Evolutionary conservation across 345 rosid genomes (phyloP).

Genomic region (Citrus medica): DNA sequence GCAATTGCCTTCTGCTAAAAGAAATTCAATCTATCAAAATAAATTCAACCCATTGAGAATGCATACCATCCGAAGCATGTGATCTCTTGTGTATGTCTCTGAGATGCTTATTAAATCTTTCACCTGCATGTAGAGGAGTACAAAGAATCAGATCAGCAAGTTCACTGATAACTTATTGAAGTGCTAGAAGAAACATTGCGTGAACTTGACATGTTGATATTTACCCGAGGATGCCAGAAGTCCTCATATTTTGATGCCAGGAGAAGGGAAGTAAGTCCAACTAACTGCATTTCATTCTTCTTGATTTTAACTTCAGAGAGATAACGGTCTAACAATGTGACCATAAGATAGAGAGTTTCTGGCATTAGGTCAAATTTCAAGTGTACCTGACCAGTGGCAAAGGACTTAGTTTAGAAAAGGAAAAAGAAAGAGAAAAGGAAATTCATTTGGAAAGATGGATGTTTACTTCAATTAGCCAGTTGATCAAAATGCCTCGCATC

Average conservation of each 20-base stretch:
- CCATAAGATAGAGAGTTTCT: constrained; percentile 91
- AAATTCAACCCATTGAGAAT: background rate
- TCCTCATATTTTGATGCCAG: constrained; percentile 96
- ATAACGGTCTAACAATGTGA: constrained; percentile 65
- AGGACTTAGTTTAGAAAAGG: constrained; percentile 8
- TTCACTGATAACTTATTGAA: background rate
- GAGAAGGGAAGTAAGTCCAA: constrained; percentile 83
- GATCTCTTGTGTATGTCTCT: constrained; percentile 73
- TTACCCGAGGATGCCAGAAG: constrained; percentile 96
- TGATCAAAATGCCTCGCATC: constrained; percentile 85
- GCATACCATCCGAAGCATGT: constrained; percentile 71
- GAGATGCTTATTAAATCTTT: constrained; percentile 86
- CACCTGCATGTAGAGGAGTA: constrained; percentile 43
- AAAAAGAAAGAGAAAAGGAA: constrained; percentile 9
- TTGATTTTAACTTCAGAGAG: constrained; percentile 72
- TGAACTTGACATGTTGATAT: background rate
- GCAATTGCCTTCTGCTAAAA: background rate
- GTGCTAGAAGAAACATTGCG: background rate
- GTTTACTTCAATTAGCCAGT: constrained; percentile 92
- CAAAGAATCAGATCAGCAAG: background rate
- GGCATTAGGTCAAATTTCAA: constrained; percentile 80
- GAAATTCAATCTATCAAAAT: background rate
- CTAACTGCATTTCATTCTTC: constrained; percentile 84
- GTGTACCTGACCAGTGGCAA: constrained; percentile 61
- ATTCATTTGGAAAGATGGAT: constrained; percentile 4